Base-by-base conservation (phyloP, 192 early-diverging fungal genomes). In the Backusella liffmaniae region DNA sequence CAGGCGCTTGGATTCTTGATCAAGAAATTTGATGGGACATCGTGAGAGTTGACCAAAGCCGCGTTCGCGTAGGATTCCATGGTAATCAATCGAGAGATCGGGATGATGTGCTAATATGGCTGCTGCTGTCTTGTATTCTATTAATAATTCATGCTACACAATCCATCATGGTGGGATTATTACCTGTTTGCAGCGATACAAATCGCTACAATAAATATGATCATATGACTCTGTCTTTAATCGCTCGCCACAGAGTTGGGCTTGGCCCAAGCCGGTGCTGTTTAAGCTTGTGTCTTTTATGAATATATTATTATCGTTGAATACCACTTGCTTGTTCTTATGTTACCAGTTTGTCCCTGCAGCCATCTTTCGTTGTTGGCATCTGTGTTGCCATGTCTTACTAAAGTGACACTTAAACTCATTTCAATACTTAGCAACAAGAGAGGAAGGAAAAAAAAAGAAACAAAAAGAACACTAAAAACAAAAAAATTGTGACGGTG, bases 351-450 rank as follows among this genome's bases (percentile, higher is more conserved):
- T 16, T 81, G 80, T 4, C 80, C 80, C 46, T 81, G 80, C 4
- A 81, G 10, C 69, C 72, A 72, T 21, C 72, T 44, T 46, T 76
- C 59, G 9, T 73, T 74, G 29, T 81, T 81, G 1, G 80, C 80
- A 75, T 81, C 80, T 1, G 80, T 81, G 67, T 81, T 81, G 39
- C 80, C 80, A 68, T 81, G 80, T 18, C 80, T 68, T 4, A 77
- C 68, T 29, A 81, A 72, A 18, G 80, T 81, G 9, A 81, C 67
- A 10, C 71, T 35, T 23, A 74, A 16, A 39, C 66, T 35, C 39
- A 70, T 56, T 75, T 29, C 30, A 18, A 23, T 56, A 30, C 9
- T 39, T 2, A 35, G 5, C 13, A 66, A 49, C 16, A 49, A 49
- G 16, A 12, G 16, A 49, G 4, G 6, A 49, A 49, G 46, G 16